phyloP scores from a whole-genome alignment of 257 asterid species.

The Forsythia suspensa region DNA sequence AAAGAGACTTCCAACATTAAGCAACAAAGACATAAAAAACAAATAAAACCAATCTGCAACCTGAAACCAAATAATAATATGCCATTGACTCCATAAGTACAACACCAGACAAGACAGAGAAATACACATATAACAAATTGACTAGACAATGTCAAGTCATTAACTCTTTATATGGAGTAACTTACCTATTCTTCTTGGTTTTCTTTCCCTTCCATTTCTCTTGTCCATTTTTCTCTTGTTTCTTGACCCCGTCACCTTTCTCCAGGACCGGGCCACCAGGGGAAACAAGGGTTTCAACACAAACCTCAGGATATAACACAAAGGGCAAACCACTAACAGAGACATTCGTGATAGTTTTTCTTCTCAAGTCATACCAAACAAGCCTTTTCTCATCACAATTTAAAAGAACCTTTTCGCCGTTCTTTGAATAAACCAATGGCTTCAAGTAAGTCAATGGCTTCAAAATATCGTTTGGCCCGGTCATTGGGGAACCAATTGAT shows the following conservation, averaged over 20 bases:
- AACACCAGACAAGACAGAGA: background rate
- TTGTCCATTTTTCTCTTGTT: background rate
- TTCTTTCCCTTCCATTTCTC: background rate
- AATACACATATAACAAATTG: background rate
- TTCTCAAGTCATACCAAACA: slow-evolving; percentile 34
- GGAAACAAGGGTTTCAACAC: slow-evolving; percentile 35
- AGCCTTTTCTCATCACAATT: slow-evolving; percentile 38
- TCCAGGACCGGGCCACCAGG: background rate
- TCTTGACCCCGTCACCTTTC: slow-evolving; percentile 3
- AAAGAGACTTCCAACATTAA: no score
- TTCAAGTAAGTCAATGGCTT: slow-evolving; percentile 14
- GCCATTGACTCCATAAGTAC: background rate
- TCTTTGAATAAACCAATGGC: slow-evolving; percentile 28
- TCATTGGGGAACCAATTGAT: slow-evolving; percentile 18
- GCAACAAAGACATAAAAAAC: background rate
- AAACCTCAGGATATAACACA: slow-evolving; percentile 32
- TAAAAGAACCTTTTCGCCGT: slow-evolving; percentile 27
- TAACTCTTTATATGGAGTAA: background rate
- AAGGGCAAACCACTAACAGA: slow-evolving; percentile 33
- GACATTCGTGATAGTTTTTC: slow-evolving; percentile 18
- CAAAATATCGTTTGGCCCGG: slow-evolving; percentile 12
- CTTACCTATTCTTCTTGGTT: background rate
- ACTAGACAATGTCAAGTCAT: background rate
- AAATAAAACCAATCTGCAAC: background rate
- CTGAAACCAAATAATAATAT: background rate